Evolutionary conservation across 148 eudicot species (phyloP).

Genomic region (Chenopodium berlandieri): DNA sequence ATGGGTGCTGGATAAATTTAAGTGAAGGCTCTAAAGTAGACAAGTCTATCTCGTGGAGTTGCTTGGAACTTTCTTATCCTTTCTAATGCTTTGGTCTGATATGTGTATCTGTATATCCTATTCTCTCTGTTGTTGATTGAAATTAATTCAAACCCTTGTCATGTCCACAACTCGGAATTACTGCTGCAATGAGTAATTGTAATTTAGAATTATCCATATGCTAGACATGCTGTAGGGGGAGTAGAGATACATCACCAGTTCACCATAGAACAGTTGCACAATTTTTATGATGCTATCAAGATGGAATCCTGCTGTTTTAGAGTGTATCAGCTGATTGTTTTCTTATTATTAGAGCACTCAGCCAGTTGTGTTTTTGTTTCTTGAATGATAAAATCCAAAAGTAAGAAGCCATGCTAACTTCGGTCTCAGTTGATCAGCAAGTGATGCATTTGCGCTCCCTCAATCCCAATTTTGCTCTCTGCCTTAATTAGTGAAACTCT

Average conservation of each 20-base stretch:
- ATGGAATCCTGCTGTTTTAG: constrained; percentile 61
- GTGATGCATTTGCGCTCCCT: constrained; percentile 31
- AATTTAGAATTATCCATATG: background rate
- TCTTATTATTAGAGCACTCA: constrained; percentile 42
- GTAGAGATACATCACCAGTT: constrained; percentile 46
- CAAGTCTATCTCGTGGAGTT: background rate
- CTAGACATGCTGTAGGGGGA: background rate
- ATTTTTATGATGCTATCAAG: constrained; percentile 53
- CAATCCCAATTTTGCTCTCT: background rate
- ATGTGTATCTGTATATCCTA: background rate
- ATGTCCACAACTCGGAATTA: background rate
- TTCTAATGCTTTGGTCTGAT: background rate
- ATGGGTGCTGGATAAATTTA: background rate
- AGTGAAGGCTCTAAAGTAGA: background rate
- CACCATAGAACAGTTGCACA: constrained; percentile 36
- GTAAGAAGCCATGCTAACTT: constrained; percentile 46
- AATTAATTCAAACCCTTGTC: background rate
- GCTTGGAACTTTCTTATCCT: background rate
- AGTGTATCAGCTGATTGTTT: constrained; percentile 44
- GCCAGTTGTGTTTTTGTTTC: constrained; percentile 45
- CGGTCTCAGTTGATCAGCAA: constrained; percentile 45
- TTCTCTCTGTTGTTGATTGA: background rate
- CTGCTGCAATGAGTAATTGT: background rate
- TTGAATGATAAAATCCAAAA: constrained; percentile 60
- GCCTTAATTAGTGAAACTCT: too few species aligned